A percentile compares a stretch with the other conserved stretches of the same genome.
Conservation (phyloP, 139 green algal species). For the Nannochloris sp. region DNA sequence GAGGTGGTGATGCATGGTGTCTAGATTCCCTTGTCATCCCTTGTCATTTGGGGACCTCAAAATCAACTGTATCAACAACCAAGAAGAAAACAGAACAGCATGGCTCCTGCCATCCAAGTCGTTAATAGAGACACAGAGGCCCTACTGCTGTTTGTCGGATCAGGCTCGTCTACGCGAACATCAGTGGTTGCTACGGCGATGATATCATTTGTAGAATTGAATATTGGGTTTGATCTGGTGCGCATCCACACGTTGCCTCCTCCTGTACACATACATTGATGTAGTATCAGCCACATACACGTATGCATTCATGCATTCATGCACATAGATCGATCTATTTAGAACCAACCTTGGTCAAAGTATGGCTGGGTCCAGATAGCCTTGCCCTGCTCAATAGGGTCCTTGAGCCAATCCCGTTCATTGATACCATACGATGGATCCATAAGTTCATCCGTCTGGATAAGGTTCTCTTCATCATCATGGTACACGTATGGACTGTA, state of each 20-base stretch:
- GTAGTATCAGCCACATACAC: too few species aligned
- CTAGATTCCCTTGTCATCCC: too few species aligned
- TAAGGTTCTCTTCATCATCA: not conserved
- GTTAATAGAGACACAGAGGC: too few species aligned
- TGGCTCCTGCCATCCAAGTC: too few species aligned
- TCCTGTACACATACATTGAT: too few species aligned
- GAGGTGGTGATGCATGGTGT: too few species aligned
- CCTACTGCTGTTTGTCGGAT: too few species aligned
- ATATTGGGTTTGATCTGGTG: not conserved
- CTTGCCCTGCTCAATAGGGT: not conserved
- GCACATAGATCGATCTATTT: too few species aligned
- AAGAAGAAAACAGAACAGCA: too few species aligned
- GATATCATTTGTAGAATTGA: not conserved
- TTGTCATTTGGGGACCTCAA: too few species aligned
- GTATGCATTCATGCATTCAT: too few species aligned
- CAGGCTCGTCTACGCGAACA: not conserved
- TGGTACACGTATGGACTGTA: conserved; percentile 3
- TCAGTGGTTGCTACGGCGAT: not conserved
- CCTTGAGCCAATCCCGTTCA: not conserved
- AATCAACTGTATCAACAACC: too few species aligned
- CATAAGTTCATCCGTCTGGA: not conserved
- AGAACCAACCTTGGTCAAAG: not conserved
- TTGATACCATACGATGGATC: not conserved
- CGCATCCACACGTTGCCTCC: not conserved
- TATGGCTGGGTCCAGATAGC: not conserved